Base-by-base conservation (phyloP, 2,329 filamentous ascomycete species). In the Cladosporium velox region DNA sequence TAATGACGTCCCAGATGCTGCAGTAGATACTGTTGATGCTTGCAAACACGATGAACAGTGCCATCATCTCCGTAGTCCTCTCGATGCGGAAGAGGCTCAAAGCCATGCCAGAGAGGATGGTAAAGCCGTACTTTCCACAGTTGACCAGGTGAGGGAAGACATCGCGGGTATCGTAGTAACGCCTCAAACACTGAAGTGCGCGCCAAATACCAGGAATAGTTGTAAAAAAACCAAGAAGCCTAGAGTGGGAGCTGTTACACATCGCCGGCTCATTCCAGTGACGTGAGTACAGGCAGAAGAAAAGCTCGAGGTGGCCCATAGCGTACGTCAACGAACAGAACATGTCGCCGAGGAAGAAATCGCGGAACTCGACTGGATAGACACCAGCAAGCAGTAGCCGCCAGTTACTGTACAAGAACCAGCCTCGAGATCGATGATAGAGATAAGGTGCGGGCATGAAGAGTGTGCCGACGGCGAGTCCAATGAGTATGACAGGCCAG, bases 311-410 rank as follows among this genome's bases (percentile, higher is more conserved):
- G 74, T 98, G 97, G 67, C 91, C 90, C 79, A 92, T 91, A 18
- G 90, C 86, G 78, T 99, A 99, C 6, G 93, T 96, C 65, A 96
- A 83, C 2, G 95, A 98, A 79, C 94, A 98, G 78, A 96, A 97
- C 84, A 98, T 97, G 76, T 99, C 95, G 62, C 95, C 95, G 0
- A 98, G 85, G 78, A 97, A 98, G 80, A 99, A 98, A 78, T 99
- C 95, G 66, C 93, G 88, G 77, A 98, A 99, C 76, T 98, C 94
- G 59, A 99, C 95, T 1, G 92, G 92, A 74, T 96, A 97, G 24
- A 96, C 77, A 4, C 93, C 93, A 15, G 94, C 92, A 59, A 94
- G 85, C 63, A 96, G 81, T 21, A 98, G 83, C 67, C 95, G 91
- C 86, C 91, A 96, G 90, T 95, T 89, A n/a, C 92, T 93, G 77